Percentiles rank a stretch among this genome's conserved stretches.
These are phyloP conservation scores for Paramecium caudatum DNA, from an alignment of 73 alveolate genomes.

Conservation along the genomic window DNA sequence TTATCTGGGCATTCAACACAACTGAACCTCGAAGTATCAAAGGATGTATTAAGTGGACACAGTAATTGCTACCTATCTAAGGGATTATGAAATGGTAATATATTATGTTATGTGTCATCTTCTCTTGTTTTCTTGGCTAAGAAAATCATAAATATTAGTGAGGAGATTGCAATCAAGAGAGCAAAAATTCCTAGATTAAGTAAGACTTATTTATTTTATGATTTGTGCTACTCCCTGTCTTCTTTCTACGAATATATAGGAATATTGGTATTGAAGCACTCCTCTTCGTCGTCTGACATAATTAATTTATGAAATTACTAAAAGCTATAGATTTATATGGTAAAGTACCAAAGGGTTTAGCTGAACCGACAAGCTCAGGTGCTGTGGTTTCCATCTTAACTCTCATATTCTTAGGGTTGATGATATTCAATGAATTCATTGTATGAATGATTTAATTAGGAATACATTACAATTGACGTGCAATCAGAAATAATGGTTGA, in stretches of 20 bases:
- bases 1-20: background rate
- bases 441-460: slow-evolving; percentile 32
- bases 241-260: background rate
- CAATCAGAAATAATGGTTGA: slow-evolving; percentile 90
- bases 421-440: slow-evolving; percentile 91
- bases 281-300: background rate
- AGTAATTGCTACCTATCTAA: background rate
- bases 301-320: slow-evolving; percentile 65
- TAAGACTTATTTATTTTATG: background rate
- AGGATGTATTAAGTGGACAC: slow-evolving; percentile 16
- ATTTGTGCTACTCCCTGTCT: slow-evolving; percentile 4
- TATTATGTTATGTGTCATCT: background rate
- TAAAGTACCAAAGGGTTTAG: slow-evolving; percentile 90
- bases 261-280: background rate
- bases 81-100: slow-evolving; percentile 44
- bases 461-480: slow-evolving; percentile 83
- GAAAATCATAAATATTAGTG: slow-evolving; percentile 17
- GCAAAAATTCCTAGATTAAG: slow-evolving; percentile 52
- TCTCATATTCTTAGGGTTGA: slow-evolving; percentile 82
- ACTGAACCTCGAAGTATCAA: background rate
- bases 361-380: slow-evolving; percentile 96
- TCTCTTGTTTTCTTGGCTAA: slow-evolving; percentile 28
- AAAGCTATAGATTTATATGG: slow-evolving; percentile 81
- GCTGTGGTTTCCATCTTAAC: slow-evolving; percentile 94
- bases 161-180: background rate